These are phyloP conservation scores for Tylopilus balloui DNA, from an alignment of 768 basidiomycete genomes.

Conservation along the genomic window DNA sequence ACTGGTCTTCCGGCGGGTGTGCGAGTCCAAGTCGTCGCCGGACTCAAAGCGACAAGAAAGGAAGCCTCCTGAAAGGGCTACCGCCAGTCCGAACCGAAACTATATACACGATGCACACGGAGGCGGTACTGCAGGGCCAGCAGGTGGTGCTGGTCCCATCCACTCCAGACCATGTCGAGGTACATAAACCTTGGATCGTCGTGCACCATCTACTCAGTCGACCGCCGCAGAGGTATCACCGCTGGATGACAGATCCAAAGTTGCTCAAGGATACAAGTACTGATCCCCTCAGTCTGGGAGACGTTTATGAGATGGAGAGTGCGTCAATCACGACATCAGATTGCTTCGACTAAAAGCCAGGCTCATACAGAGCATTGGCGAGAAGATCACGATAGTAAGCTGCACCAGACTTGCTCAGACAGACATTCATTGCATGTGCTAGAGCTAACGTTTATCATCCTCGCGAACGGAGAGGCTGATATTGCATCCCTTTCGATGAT, in stretches of 20 bases:
- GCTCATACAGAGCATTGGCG: conserved; percentile 70
- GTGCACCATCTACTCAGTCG: not conserved
- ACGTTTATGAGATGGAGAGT: conserved; percentile 92
- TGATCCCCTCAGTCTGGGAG: conserved; percentile 71
- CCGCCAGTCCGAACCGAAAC: not conserved
- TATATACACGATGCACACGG: conserved; percentile 11
- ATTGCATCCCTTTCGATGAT: conserved; percentile 59
- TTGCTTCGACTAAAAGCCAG: not conserved
- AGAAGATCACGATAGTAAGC: conserved; percentile 71
- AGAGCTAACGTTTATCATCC: conserved; percentile 90
- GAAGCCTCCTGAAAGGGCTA: conserved; percentile 2
- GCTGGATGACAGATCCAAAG: conserved; percentile 80
- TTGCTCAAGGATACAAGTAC: conserved; percentile 78
- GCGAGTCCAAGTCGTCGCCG: not conserved
- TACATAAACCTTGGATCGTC: not conserved
- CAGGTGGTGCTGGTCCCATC: conserved; percentile 82
- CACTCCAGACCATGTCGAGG: conserved; percentile 47
- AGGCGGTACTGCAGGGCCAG: conserved; percentile 53
- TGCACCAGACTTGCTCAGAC: not conserved
- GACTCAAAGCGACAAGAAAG: conserved; percentile 9
- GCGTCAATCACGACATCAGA: conserved; percentile 15
- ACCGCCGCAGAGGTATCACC: conserved; percentile 63
- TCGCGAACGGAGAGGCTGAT: conserved; percentile 38
- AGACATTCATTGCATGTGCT: conserved; percentile 5
- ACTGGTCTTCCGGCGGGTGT: not conserved